Conservation (phyloP, 179 eudicot genomes). For the Silene noctiflora region DNA sequence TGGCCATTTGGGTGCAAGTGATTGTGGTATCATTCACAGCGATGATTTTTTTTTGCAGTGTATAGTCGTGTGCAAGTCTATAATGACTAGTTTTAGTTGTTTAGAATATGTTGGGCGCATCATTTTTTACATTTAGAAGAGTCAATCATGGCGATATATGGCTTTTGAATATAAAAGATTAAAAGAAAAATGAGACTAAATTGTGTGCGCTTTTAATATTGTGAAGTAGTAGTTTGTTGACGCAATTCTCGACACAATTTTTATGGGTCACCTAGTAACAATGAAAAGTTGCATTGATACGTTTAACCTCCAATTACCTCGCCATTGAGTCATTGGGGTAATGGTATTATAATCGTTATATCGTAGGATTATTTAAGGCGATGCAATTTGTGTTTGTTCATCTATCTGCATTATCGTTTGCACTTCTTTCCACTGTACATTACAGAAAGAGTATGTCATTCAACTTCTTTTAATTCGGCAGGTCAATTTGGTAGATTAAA, state of each 20-base stretch:
- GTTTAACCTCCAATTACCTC: not conserved
- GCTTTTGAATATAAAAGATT: not conserved
- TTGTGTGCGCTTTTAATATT: not conserved
- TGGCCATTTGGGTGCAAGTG: not conserved
- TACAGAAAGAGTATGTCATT: not conserved
- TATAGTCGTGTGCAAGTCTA: not conserved
- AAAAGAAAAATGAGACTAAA: not conserved
- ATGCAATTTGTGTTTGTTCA: not conserved
- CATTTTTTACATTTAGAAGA: not conserved
- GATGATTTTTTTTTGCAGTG: too few species aligned
- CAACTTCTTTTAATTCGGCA: not conserved
- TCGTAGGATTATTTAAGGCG: not conserved
- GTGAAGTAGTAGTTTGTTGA: not conserved
- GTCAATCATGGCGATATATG: not conserved
- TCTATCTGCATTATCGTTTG: not conserved
- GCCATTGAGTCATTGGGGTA: not conserved
- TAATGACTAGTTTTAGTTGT: not conserved
- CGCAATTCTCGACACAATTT: not conserved
- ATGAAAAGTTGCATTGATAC: not conserved
- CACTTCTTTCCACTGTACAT: not conserved
- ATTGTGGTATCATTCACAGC: not conserved
- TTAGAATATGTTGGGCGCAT: not conserved
- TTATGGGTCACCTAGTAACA: not conserved
- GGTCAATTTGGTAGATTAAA: constrained; percentile 1
- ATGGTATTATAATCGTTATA: not conserved